Percentiles rank a stretch among this genome's conserved stretches.
Evolutionary conservation across 345 rosid genomes (phyloP).

Genomic region (Populus tremula): DNA sequence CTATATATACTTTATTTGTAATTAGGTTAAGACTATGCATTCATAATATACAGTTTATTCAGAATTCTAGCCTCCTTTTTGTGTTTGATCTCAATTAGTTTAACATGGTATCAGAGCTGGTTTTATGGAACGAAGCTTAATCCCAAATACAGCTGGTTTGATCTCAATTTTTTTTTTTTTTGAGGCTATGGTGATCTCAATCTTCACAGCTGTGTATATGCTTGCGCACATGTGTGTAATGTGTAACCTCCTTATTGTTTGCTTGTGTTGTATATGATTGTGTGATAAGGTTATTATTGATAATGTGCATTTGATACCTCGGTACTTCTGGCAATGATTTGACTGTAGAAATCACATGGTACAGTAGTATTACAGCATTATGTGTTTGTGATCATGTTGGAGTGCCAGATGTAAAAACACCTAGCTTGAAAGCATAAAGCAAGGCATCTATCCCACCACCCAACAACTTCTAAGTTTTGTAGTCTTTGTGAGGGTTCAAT

Average conservation of each 20-base stretch:
- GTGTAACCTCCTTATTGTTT: conserved; percentile 7
- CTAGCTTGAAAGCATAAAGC: not conserved
- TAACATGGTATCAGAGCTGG: no score
- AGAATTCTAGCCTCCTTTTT: no score
- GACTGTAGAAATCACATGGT: not conserved
- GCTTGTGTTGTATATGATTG: not conserved
- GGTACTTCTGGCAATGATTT: not conserved
- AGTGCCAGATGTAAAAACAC: not conserved
- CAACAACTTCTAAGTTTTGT: not conserved
- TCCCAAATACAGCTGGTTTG: no score
- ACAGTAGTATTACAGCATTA: not conserved
- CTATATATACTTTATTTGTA: no score
- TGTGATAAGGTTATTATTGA: not conserved
- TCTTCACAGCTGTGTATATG: not conserved
- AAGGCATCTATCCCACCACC: not conserved
- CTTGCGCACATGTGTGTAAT: not conserved
- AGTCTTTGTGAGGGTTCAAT: not conserved
- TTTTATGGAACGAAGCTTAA: no score
- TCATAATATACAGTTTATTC: no score
- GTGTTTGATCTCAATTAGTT: no score
- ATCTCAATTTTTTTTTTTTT: no score
- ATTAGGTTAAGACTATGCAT: no score
- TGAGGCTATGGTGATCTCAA: no score
- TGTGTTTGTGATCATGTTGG: not conserved
- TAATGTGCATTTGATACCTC: not conserved